Base-by-base conservation (phyloP, 768 basidiomycete species). In the Lactifluus piperatus region DNA sequence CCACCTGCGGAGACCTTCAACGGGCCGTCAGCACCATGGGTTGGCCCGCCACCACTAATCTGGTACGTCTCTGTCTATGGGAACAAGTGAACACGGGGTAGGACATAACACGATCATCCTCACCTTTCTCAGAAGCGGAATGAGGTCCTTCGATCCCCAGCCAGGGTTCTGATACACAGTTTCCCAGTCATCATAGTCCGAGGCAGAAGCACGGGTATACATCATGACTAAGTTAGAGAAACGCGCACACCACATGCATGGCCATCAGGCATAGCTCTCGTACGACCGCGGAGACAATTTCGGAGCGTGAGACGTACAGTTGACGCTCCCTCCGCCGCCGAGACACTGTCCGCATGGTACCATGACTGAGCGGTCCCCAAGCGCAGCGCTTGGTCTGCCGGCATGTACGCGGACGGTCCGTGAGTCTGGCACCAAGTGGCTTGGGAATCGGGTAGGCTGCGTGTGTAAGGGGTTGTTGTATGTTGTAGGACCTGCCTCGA, bases 151-250 rank as follows among this genome's bases (percentile, higher is more conserved):
- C 0, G 81, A 79, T 7, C 82, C 74, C 85, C 85, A 87, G 1
- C 84, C 85, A 1, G 76, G 69, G 65, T 85, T 85, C 4, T 73
- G 74, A 26, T 79, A 68, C 2, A 72, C 67, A 2, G 44, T 62
- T 61, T 79, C 77, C 85, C 84, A 86, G 51, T 81, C 80, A 62
- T 87, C 81, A 49, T 80, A 85, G 65, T 87, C 85, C 0, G 83
- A 84, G 1, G 81, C 79, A 8, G 80, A 69, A 11, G 81, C 78
- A 26, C 85, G 77, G 0, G 76, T 79, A 61, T 85, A 86, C 74
- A 80, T 74, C 67, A 54, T 54, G 44, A 51, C 63, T 64, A 20
- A 37, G 20, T 16, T 34, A 16, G n/a, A n/a, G n/a, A 5, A 32
- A 24, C 7, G 8, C 4, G 22, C n/a, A 32, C 46, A 8, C 22